Evolutionary conservation across 2,329 filamentous ascomycete species (phyloP), one percentile per base, ranked within the genome.

Genomic region (Paecilomyces niveus): DNA sequence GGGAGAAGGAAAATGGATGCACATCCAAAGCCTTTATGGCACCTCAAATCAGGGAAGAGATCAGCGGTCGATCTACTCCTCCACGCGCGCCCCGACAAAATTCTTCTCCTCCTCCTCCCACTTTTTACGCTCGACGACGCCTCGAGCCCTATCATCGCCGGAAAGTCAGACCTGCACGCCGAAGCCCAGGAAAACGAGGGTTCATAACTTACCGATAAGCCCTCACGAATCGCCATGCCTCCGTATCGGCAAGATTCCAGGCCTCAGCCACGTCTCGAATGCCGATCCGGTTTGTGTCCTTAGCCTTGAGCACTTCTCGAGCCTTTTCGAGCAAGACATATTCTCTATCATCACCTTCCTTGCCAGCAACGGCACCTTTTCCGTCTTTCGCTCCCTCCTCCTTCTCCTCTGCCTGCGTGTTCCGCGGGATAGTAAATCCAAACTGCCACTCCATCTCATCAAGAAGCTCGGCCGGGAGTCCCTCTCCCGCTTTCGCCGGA

Each of bases 361-460:
- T 55, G 58, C 69, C 71, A 3, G 74, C 73, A 13, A 72, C 76
- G 39, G 66, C 65, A 57, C 72, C 68, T 54, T 74, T 73, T 32
- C 70, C 66, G 32, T 74, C 70, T 61, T 71, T 73, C 54, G 54
- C 32, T 39, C 70, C 65, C 8, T 63, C 66, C 26, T 74, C 69
- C 21, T 69, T 70, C 29, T 74, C 73, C 26, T 71, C 64, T 57
- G 76, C 71, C n/a, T 70, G 67, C 39, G 70, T 55, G 65, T 73
- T 62, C 58, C 81, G 80, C 1, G 92, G 90, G 9, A 97, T 81
- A 13, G 81, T 79, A 73, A 97, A 97, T 57, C 93, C 94, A 70
- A 97, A 90, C 64, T 88, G 83, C 91, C 92, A 97, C 69, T 93
- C 88, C 2, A 96, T 78, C 63, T 94, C 89, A n/a, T 82, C 72